phyloP scores from a whole-genome alignment of 139 green algal species.

The Nannochloris sp. region DNA sequence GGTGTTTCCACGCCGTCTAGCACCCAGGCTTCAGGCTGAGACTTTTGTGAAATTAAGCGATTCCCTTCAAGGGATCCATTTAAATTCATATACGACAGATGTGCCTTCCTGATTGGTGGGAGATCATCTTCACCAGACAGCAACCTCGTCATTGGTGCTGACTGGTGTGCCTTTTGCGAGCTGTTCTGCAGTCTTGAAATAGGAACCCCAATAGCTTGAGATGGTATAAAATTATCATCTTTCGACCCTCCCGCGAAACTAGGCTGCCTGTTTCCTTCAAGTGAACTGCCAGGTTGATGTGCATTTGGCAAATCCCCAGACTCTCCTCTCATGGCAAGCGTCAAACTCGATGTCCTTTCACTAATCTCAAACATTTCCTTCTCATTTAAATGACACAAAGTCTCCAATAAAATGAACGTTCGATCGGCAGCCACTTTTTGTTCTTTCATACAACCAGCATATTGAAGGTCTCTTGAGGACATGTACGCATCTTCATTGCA shows the following conservation, averaged over 20 bases:
- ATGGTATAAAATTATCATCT: neutral
- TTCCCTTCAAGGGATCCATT: neutral
- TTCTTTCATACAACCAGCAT: too few relatives aligned
- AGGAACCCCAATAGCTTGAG: neutral
- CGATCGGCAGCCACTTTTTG: too few relatives aligned
- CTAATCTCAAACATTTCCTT: too few relatives aligned
- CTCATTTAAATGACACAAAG: too few relatives aligned
- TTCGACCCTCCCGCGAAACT: neutral
- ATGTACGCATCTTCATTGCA: too few relatives aligned
- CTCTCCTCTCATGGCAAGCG: too few relatives aligned
- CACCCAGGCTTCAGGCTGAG: neutral
- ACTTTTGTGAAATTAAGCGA: neutral
- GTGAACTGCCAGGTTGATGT: too few relatives aligned
- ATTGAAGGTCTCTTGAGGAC: too few relatives aligned
- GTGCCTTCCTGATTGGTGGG: conserved; percentile 1
- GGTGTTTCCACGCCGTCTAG: neutral
- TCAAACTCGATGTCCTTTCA: too few relatives aligned
- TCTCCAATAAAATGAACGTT: too few relatives aligned
- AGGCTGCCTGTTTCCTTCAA: neutral
- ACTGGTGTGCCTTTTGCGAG: neutral
- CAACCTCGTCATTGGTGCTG: neutral
- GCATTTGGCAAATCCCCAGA: too few relatives aligned
- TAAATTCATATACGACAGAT: neutral
- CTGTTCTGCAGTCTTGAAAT: neutral
- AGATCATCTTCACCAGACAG: neutral